Evolutionary conservation across 2,329 filamentous ascomycete genomes (phyloP).

Genomic region (Ascocoryne sarcoides): DNA sequence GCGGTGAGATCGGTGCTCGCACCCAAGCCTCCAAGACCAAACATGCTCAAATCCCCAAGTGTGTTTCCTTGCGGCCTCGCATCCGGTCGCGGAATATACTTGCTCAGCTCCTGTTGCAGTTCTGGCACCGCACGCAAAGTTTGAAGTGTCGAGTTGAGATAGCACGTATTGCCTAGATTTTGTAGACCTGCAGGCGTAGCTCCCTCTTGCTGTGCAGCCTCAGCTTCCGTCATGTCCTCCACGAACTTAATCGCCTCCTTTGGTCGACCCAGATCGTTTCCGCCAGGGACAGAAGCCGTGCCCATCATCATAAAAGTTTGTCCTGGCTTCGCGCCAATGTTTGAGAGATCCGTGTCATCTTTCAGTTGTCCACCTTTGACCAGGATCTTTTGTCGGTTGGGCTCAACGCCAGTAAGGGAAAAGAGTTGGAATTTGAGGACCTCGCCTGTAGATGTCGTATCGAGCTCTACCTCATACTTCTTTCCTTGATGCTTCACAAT

Average conservation of each 20-base stretch:
- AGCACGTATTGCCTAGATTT: conserved; percentile 97
- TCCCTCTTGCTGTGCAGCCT: conserved; percentile 72
- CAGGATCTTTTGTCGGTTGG: conserved; percentile 90
- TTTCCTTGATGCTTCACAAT: conserved; percentile 93
- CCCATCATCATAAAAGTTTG: conserved; percentile 97
- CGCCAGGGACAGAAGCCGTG: conserved; percentile 56
- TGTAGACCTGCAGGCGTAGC: conserved; percentile 81
- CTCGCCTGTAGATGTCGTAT: conserved; percentile 75
- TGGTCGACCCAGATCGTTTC: conserved; percentile 56
- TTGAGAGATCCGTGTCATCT: conserved; percentile 81
- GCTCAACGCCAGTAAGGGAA: conserved; percentile 91
- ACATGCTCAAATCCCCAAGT: conserved; percentile 38
- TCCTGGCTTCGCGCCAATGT: conserved; percentile 75
- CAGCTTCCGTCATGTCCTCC: conserved; percentile 96
- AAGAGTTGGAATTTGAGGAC: conserved; percentile 94
- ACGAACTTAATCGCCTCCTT: conserved; percentile 79
- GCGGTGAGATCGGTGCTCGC: conserved; percentile 60
- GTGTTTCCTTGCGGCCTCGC: conserved; percentile 18
- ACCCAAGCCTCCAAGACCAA: conserved; percentile 34
- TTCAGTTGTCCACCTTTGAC: conserved; percentile 93
- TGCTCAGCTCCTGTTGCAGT: conserved; percentile 67
- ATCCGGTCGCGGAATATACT: conserved; percentile 42
- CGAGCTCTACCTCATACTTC: conserved; percentile 89
- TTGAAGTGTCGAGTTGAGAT: conserved; percentile 96
- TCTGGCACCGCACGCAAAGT: conserved; percentile 82